phyloP scores from a whole-genome alignment of 257 asterid genomes.

The Gentiana straminea region DNA sequence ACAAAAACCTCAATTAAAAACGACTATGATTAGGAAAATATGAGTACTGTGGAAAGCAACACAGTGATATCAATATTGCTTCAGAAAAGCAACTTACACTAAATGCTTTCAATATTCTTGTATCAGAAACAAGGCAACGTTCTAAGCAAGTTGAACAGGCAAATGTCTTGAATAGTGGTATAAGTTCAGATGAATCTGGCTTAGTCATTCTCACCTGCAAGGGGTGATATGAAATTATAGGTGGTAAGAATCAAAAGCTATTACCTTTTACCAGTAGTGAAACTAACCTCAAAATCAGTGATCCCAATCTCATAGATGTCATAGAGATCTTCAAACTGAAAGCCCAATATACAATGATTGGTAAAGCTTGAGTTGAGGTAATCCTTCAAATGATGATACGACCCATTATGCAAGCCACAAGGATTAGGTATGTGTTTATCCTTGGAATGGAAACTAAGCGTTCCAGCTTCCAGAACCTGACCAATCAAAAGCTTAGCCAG shows the following conservation, averaged over 20 bases:
- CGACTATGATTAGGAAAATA: too few species aligned
- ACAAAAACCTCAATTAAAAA: too few species aligned
- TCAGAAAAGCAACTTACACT: constrained; percentile 39
- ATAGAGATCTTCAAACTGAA: constrained; percentile 60
- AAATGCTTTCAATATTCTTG: constrained; percentile 43
- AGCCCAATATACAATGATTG: constrained; percentile 24
- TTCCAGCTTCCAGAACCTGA: constrained; percentile 61
- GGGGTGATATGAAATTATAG: background rate
- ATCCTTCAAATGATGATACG: constrained; percentile 16
- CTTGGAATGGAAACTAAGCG: constrained; percentile 45
- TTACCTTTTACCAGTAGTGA: constrained; percentile 1
- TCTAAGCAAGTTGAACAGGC: constrained; percentile 40
- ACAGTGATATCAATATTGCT: background rate
- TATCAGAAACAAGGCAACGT: constrained; percentile 62
- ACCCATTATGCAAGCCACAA: constrained; percentile 22
- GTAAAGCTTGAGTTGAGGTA: constrained; percentile 18
- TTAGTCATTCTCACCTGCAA: constrained; percentile 53
- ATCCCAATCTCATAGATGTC: constrained; percentile 49
- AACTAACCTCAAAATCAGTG: constrained; percentile 56
- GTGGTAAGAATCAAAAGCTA: background rate
- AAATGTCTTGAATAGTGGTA: constrained; percentile 51
- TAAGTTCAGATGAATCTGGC: constrained; percentile 24
- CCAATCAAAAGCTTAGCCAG: constrained; percentile 9
- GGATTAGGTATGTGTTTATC: constrained; percentile 28
- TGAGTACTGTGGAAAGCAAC: background rate